phyloP scores from a whole-genome alignment of 2,329 filamentous ascomycete species.

The Myriosclerotinia duriaeana region DNA sequence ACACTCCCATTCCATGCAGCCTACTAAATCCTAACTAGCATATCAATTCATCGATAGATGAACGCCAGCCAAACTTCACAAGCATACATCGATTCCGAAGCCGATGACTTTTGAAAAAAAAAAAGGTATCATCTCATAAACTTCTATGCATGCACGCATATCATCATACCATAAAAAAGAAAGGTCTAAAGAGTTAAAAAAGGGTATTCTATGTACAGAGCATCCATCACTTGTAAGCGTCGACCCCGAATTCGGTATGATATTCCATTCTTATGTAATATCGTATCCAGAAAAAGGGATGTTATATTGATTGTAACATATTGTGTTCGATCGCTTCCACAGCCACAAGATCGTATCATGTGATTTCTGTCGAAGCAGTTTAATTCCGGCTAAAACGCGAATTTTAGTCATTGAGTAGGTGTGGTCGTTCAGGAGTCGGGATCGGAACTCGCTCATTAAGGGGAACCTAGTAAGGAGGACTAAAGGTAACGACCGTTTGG shows the following conservation, averaged over 20 bases:
- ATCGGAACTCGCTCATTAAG: background rate
- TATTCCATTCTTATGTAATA: background rate
- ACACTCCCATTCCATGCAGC: background rate
- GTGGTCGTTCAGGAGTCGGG: background rate
- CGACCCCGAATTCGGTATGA: no score
- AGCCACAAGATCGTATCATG: conserved; percentile 10
- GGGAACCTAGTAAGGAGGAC: background rate
- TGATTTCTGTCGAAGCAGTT: background rate
- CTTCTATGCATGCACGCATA: conserved; percentile 6
- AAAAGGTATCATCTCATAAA: background rate
- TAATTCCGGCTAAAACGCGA: background rate
- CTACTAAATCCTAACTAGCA: background rate
- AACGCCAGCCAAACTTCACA: conserved; percentile 18
- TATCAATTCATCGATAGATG: conserved; percentile 18
- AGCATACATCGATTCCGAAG: background rate
- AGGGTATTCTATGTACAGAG: conserved; percentile 29
- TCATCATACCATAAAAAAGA: conserved; percentile 13
- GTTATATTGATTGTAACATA: background rate
- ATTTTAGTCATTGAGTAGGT: background rate
- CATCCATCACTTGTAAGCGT: conserved; percentile 1
- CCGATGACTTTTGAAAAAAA: background rate
- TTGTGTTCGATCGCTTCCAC: background rate
- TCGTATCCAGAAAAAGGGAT: background rate
- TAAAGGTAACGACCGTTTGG: no score
- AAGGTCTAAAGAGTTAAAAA: conserved; percentile 21